Conservation (phyloP, 345 rosid species). For the Eutrema yunnanense region DNA sequence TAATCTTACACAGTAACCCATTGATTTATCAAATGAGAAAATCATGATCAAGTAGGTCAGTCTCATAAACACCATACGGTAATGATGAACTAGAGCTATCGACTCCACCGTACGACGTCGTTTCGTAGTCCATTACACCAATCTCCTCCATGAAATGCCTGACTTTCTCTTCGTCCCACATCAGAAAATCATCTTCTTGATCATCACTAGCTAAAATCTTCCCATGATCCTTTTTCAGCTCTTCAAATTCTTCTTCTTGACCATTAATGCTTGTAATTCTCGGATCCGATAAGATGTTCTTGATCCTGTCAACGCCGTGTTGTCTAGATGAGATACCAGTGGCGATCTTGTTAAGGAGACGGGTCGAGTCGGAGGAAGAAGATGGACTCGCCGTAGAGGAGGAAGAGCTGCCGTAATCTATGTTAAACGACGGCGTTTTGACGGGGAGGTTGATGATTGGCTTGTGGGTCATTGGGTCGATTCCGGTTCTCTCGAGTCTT, state of each 20-base stretch:
- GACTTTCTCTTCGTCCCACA: conserved; percentile 3
- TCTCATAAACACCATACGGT: not conserved
- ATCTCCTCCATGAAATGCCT: conserved; percentile 8
- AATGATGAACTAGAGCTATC: not conserved
- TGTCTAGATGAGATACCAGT: not conserved
- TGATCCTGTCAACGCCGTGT: conserved; percentile 4
- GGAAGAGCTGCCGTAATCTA: not conserved
- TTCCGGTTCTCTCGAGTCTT: conserved; percentile 20
- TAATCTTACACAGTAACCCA: not conserved
- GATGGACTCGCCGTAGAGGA: not conserved
- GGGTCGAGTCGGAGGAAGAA: not conserved
- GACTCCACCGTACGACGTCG: not conserved
- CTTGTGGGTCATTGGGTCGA: conserved; percentile 20
- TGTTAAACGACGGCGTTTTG: not conserved
- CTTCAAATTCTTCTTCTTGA: not conserved
- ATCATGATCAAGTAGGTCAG: not conserved
- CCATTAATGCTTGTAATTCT: not conserved
- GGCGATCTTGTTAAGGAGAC: conserved; percentile 15
- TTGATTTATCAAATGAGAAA: not conserved
- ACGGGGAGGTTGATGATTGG: not conserved
- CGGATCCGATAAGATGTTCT: conserved; percentile 8
- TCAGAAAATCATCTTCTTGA: conserved; percentile 1
- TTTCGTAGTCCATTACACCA: not conserved
- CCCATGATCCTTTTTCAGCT: not conserved
- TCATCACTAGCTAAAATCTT: not conserved